These are phyloP conservation scores for Silene conica DNA, from an alignment of 148 eudicot genomes.

Conservation along the genomic window DNA sequence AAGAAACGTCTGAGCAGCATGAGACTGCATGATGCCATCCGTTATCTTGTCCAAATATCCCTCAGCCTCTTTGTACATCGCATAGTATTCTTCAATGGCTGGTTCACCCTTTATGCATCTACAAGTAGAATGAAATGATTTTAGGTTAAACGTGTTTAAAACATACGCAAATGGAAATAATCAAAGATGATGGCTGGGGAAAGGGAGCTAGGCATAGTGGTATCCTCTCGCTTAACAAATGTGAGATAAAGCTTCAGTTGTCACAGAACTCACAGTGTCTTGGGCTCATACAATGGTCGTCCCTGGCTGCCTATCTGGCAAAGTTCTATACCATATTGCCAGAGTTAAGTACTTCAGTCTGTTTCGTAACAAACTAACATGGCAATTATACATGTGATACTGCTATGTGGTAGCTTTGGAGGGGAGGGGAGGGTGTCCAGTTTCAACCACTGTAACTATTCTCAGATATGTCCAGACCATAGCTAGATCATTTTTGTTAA, in stretches of 20 bases:
- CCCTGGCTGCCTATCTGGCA: too few relatives aligned
- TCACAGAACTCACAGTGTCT: not conserved
- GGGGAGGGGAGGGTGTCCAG: not conserved
- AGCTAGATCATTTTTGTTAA: not conserved
- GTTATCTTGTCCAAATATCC: slow-evolving; percentile 50
- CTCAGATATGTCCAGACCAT: not conserved
- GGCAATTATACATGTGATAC: not conserved
- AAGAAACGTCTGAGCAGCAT: slow-evolving; percentile 62
- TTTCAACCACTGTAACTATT: not conserved
- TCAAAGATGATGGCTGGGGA: not conserved
- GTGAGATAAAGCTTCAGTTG: not conserved
- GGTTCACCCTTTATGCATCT: slow-evolving; percentile 98
- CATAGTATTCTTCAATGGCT: slow-evolving; percentile 84
- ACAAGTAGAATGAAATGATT: slow-evolving; percentile 24
- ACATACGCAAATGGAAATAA: not conserved
- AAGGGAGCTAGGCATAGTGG: not conserved
- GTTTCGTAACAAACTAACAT: too few relatives aligned
- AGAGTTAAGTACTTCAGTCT: too few relatives aligned
- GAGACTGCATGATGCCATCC: slow-evolving; percentile 75
- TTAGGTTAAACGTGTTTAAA: not conserved
- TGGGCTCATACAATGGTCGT: not conserved
- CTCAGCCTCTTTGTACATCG: slow-evolving; percentile 67
- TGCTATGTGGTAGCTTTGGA: not conserved
- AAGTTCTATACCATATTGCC: too few relatives aligned
- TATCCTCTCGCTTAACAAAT: not conserved